phyloP scores from a whole-genome alignment of 2,329 filamentous ascomycete species.

The Microsporum ferrugineum region DNA sequence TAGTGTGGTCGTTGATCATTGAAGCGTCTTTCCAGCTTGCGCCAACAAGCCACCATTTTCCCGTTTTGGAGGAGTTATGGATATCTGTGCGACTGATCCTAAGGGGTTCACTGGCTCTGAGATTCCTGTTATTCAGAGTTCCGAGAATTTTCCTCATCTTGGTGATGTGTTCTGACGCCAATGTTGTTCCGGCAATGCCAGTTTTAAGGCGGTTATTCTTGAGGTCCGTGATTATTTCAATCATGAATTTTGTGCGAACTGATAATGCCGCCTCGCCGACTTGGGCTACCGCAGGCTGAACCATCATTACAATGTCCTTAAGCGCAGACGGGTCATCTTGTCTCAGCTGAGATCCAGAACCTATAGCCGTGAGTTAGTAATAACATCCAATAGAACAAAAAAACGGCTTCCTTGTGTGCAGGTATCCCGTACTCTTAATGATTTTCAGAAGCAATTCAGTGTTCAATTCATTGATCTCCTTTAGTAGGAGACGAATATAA shows the following conservation, averaged over 20 bases:
- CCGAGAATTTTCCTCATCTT: constrained; percentile 84
- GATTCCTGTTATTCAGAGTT: constrained; percentile 51
- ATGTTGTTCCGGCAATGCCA: constrained; percentile 55
- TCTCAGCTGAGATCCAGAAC: constrained; percentile 68
- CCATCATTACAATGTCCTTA: constrained; percentile 73
- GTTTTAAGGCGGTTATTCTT: constrained; percentile 89
- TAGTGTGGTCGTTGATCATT: constrained; percentile 5
- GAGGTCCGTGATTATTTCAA: constrained; percentile 86
- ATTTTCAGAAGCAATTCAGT: constrained; percentile 79
- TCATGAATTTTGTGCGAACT: constrained; percentile 90
- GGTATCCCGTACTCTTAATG: constrained; percentile 48
- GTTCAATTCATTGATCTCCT: constrained; percentile 67
- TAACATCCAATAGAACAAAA: constrained; percentile 6
- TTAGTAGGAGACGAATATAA: constrained; percentile 68
- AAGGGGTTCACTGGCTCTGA: constrained; percentile 69
- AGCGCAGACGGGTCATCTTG: constrained; percentile 79
- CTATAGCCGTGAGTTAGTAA: constrained; percentile 18
- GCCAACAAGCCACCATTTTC: constrained; percentile 97
- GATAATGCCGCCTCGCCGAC: constrained; percentile 61
- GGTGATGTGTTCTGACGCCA: constrained; percentile 69
- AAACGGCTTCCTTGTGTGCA: background rate
- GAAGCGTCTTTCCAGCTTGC: constrained; percentile 62
- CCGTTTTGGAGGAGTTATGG: constrained; percentile 67
- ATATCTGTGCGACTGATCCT: constrained; percentile 74
- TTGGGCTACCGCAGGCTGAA: constrained; percentile 60